These are phyloP conservation scores for Xylaria sp. DNA, from an alignment of 2,329 filamentous ascomycete species.

Conservation along the genomic window DNA sequence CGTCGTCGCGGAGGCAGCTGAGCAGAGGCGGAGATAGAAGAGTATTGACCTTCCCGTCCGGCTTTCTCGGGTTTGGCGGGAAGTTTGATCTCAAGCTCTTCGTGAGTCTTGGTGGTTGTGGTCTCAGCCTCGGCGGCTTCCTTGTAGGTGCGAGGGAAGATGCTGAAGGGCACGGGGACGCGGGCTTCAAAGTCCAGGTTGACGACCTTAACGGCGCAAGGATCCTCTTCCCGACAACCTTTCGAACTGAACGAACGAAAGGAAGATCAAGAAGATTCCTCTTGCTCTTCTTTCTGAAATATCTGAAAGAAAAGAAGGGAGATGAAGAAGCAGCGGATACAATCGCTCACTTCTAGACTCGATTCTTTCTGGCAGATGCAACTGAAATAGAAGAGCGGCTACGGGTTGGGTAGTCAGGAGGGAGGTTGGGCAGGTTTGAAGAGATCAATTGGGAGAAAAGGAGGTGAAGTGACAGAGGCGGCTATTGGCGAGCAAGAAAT, in stretches of 20 bases:
- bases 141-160: slow-evolving; percentile 98
- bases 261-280: slow-evolving; percentile 69
- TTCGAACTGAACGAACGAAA: slow-evolving; percentile 56
- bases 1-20: slow-evolving; percentile 68
- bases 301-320: slow-evolving; percentile 49
- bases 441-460: slow-evolving; percentile 40
- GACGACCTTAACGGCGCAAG: slow-evolving; percentile 71
- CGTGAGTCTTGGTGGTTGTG: slow-evolving; percentile 73
- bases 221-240: slow-evolving; percentile 54
- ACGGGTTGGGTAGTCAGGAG: slow-evolving; percentile 39
- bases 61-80: slow-evolving; percentile 70
- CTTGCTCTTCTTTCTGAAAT: slow-evolving; percentile 63
- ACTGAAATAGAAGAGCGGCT: slow-evolving; percentile 44
- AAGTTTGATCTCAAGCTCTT: slow-evolving; percentile 87
- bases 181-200: slow-evolving; percentile 99
- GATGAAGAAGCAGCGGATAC: slow-evolving; percentile 45
- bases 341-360: slow-evolving; percentile 43
- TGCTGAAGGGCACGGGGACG: slow-evolving; percentile 99
- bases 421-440: slow-evolving; percentile 29
- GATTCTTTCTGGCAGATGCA: slow-evolving; percentile 41
- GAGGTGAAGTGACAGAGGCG: slow-evolving; percentile 41
- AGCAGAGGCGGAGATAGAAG: slow-evolving; percentile 69
- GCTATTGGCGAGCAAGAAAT: slow-evolving; percentile 43
- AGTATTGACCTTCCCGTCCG: slow-evolving; percentile 97
- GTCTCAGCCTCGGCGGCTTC: slow-evolving; percentile 57